Evolutionary conservation across 306 rosid species (phyloP).

Genomic region (Lablab purpureus): DNA sequence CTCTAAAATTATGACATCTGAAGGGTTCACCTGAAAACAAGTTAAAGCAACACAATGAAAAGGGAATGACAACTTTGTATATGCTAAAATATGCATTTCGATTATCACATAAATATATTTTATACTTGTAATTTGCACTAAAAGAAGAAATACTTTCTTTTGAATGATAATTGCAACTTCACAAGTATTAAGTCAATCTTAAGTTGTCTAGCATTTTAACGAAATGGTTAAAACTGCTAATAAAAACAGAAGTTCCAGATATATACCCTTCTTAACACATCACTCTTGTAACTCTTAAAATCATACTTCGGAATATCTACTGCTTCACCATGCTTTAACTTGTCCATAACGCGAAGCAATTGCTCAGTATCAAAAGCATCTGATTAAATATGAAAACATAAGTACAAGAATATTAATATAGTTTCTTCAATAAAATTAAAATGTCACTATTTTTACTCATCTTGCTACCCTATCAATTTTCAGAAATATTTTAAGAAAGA

Average conservation of each 20-base stretch:
- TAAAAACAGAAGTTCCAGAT: constrained; percentile 29
- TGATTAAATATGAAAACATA: constrained; percentile 49
- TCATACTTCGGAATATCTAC: constrained; percentile 95
- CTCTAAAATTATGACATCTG: constrained; percentile 97
- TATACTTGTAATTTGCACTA: constrained; percentile 12
- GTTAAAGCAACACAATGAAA: constrained; percentile 9
- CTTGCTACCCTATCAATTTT: constrained; percentile 27
- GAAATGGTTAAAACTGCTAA: constrained; percentile 7
- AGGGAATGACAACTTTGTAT: constrained; percentile 28
- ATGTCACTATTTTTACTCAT: constrained; percentile 16
- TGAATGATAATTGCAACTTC: constrained; percentile 15
- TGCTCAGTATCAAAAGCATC: constrained; percentile 95
- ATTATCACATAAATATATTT: constrained; percentile 35
- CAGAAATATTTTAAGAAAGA: neutral
- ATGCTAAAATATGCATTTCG: constrained; percentile 25
- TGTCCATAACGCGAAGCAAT: constrained; percentile 81
- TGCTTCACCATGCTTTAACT: constrained; percentile 85
- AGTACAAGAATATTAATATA: constrained; percentile 29
- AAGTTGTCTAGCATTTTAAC: constrained; percentile 21
- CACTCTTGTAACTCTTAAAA: constrained; percentile 86
- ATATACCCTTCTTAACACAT: constrained; percentile 86
- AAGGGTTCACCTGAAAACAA: constrained; percentile 85
- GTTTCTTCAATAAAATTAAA: constrained; percentile 26
- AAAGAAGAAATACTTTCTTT: constrained; percentile 10
- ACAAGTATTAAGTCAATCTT: constrained; percentile 25